A percentile compares a stretch with the other conserved stretches of the same genome.
Evolutionary conservation across 768 basidiomycete genomes (phyloP).

Genomic region (Psilocybe tampanensis): DNA sequence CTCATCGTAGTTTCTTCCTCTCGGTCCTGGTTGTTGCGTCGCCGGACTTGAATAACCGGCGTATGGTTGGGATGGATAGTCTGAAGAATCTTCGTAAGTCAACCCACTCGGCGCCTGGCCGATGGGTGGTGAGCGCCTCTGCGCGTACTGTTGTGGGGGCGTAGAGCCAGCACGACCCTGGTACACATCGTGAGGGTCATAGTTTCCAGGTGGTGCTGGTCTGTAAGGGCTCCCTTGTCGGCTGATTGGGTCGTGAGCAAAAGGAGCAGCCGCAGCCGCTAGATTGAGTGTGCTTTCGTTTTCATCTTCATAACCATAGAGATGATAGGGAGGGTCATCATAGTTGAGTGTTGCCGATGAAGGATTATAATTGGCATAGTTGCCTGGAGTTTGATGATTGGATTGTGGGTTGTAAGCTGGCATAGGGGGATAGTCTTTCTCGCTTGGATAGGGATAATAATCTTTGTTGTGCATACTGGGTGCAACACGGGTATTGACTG

Average conservation of each 20-base stretch:
- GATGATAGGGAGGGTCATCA: constrained; percentile 46
- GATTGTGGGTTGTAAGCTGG: constrained; percentile 76
- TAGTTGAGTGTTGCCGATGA: constrained; percentile 58
- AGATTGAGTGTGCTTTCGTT: constrained; percentile 67
- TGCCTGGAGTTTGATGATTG: constrained; percentile 50
- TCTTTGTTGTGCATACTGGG: constrained; percentile 57
- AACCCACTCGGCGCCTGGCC: constrained; percentile 26
- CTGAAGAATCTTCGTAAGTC: constrained; percentile 41
- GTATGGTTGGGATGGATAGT: constrained; percentile 14
- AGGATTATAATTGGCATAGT: constrained; percentile 57
- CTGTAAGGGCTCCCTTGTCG: constrained; percentile 32
- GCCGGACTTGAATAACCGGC: constrained; percentile 11
- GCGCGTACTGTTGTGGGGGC: constrained; percentile 20
- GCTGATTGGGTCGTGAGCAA: constrained; percentile 47
- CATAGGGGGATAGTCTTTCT: constrained; percentile 71
- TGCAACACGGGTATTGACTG: constrained; percentile 56
- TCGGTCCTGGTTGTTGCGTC: constrained; percentile 18
- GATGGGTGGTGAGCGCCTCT: constrained; percentile 19
- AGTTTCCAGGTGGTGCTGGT: constrained; percentile 28
- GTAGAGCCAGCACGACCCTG: constrained; percentile 46
- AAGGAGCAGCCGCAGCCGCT: constrained; percentile 58
- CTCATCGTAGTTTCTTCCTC: constrained; percentile 34
- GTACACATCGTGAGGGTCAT: constrained; percentile 59
- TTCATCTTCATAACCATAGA: constrained; percentile 66
- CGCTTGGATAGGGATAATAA: constrained; percentile 56